Conservation (phyloP, 345 rosid species). For the Raphanus sativus region DNA sequence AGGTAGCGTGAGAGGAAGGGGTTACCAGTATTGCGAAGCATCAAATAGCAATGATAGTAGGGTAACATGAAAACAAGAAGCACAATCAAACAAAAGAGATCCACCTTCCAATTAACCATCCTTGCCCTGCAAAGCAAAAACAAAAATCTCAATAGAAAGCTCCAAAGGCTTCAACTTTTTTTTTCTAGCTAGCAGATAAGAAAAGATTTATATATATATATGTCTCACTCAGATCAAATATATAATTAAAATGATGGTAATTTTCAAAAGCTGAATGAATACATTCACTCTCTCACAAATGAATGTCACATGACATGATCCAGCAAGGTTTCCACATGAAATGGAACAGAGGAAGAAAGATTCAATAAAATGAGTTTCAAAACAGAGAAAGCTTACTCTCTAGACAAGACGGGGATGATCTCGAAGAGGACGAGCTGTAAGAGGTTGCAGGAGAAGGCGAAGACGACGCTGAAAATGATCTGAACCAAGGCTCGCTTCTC, state of each 20-base stretch:
- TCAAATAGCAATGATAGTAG: slow-evolving; percentile 94
- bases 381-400: slow-evolving; percentile 68
- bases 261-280: no score
- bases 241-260: no score
- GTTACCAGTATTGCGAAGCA: slow-evolving; percentile 86
- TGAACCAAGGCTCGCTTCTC: slow-evolving; percentile 92
- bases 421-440: slow-evolving; percentile 98
- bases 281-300: no score
- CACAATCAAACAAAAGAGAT: slow-evolving; percentile 84
- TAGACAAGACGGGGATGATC: slow-evolving; percentile 90
- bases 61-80: slow-evolving; percentile 93
- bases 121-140: slow-evolving; percentile 59
- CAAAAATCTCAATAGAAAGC: neutral
- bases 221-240: no score
- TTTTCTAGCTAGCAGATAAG: neutral
- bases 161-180: slow-evolving; percentile 6
- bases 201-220: no score
- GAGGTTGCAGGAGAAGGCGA: slow-evolving; percentile 96
- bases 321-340: no score
- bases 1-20: slow-evolving; percentile 10
- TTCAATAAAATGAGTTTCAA: no score
- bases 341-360: no score
- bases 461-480: slow-evolving; percentile 95
- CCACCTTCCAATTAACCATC: slow-evolving; percentile 96
- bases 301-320: no score